phyloP scores from a whole-genome alignment of 768 basidiomycete species.

The Termitomyces sp. region DNA sequence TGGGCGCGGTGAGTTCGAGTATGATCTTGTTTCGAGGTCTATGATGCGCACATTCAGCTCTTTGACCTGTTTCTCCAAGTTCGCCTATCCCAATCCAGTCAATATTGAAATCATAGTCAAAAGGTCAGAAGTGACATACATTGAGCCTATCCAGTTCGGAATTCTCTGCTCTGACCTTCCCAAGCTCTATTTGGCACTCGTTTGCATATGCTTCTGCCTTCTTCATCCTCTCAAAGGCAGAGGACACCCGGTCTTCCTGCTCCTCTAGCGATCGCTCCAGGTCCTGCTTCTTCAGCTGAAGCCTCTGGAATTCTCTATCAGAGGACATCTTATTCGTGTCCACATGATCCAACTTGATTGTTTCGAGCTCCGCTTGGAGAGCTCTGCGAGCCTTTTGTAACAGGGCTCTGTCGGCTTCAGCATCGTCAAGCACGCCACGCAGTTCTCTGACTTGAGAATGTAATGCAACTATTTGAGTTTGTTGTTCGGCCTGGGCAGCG shows the following conservation, averaged over 20 bases:
- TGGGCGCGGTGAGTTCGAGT: slow-evolving; percentile 57
- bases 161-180: slow-evolving; percentile 74
- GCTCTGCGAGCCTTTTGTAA: slow-evolving; percentile 79
- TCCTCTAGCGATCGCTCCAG: slow-evolving; percentile 74
- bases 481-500: slow-evolving; percentile 72
- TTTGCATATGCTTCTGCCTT: slow-evolving; percentile 73
- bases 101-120: slow-evolving; percentile 2
- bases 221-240: slow-evolving; percentile 74
- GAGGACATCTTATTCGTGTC: slow-evolving; percentile 66
- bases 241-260: slow-evolving; percentile 65
- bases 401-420: slow-evolving; percentile 73
- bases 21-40: slow-evolving; percentile 76
- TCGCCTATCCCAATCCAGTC: slow-evolving; percentile 42
- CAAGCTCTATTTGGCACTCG: slow-evolving; percentile 72
- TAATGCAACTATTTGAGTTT: slow-evolving; percentile 75
- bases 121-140: slow-evolving; percentile 31
- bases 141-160: slow-evolving; percentile 75
- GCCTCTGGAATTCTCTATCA: slow-evolving; percentile 67
- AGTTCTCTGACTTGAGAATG: slow-evolving; percentile 86
- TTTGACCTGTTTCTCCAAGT: slow-evolving; percentile 79
- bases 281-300: slow-evolving; percentile 79
- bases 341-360: slow-evolving; percentile 69
- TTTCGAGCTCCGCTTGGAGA: slow-evolving; percentile 74
- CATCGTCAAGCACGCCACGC: slow-evolving; percentile 75
- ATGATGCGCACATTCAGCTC: slow-evolving; percentile 79